A percentile compares a stretch with the other conserved stretches of the same genome.
Conservation (phyloP, 169 alveolate species). For the Eimeria nieschulzi region DNA sequence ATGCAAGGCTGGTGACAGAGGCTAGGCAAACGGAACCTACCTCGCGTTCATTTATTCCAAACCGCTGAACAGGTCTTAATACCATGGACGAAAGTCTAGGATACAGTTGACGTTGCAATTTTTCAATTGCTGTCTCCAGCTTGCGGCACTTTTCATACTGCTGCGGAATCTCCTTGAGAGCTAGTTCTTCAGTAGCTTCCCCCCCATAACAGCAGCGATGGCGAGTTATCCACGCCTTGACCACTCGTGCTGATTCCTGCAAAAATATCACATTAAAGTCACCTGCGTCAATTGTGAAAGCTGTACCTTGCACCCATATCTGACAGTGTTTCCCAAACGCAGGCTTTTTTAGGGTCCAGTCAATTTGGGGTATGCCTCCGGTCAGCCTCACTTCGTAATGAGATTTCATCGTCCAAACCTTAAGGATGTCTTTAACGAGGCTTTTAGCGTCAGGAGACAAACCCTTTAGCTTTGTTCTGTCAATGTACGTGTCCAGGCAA, state of each 20-base stretch:
- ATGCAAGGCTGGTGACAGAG: too few species aligned
- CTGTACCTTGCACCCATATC: too few species aligned
- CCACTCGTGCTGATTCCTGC: background rate
- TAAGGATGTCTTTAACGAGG: background rate
- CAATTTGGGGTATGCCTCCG: background rate
- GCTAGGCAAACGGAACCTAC: background rate
- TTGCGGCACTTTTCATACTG: conserved; percentile 1
- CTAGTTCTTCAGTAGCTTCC: background rate
- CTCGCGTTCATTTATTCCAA: background rate
- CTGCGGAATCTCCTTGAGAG: conserved; percentile 1
- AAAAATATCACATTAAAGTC: too few species aligned
- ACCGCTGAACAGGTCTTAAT: background rate
- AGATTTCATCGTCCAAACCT: background rate
- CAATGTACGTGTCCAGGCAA: background rate
- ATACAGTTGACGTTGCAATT: background rate
- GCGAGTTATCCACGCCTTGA: background rate
- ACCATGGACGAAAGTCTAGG: background rate
- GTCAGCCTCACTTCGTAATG: background rate
- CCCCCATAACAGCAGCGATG: background rate
- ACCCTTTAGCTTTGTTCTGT: background rate
- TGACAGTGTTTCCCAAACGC: too few species aligned
- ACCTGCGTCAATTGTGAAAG: too few species aligned
- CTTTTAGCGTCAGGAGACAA: background rate
- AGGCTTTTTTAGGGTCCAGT: too few species aligned
- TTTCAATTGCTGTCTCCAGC: background rate